Percentiles rank a stretch among this genome's conserved stretches.
Evolutionary conservation across 73 alveolate species (phyloP).

Genomic region (Tetrahymena elliotti): DNA sequence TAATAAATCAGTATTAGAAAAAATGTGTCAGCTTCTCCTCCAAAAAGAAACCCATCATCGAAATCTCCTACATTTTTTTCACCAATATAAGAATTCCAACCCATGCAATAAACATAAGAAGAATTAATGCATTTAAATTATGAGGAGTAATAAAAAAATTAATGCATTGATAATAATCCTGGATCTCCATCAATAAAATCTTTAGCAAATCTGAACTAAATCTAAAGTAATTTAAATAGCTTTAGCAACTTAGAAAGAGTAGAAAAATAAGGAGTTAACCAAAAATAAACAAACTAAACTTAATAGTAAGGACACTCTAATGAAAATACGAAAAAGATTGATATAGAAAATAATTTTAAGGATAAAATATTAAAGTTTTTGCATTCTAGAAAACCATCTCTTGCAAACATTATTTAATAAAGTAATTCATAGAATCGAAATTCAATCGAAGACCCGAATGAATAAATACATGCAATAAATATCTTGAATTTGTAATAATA

Average conservation of each 20-base stretch:
- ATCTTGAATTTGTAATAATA: background rate
- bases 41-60: background rate
- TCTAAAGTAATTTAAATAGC: background rate
- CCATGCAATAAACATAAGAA: background rate
- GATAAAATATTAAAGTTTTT: background rate
- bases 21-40: background rate
- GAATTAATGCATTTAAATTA: background rate
- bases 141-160: background rate
- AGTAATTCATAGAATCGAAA: background rate
- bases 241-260: background rate
- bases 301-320: background rate
- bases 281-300: too few species aligned
- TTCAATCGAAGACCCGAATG: background rate
- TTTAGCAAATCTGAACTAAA: background rate
- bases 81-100: background rate
- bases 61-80: background rate
- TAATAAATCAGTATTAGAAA: background rate
- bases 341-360: background rate
- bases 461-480: background rate
- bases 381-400: background rate
- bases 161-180: background rate
- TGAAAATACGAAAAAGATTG: background rate
- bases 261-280: background rate
- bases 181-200: background rate
- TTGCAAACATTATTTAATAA: background rate